A percentile compares a stretch with the other conserved stretches of the same genome.
Conservation (phyloP, 1,284 basidiomycete species). For the Microbotryum intermedium region DNA sequence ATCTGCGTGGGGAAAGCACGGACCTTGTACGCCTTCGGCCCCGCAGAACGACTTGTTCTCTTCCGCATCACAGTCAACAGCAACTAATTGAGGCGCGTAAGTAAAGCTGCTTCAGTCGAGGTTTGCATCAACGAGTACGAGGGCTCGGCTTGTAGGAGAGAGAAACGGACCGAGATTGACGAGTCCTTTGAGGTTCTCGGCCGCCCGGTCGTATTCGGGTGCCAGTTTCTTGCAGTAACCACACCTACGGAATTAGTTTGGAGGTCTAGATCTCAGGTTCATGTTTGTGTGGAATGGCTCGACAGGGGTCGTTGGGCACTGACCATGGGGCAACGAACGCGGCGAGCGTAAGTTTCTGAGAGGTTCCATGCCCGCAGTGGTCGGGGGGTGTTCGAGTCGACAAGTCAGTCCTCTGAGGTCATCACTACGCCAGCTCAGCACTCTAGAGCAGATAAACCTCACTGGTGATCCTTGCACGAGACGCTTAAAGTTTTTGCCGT, state of each 20-base stretch:
- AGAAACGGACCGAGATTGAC: slow-evolving; percentile 38
- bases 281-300: not conserved
- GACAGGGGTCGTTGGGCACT: not conserved
- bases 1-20: not conserved
- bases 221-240: slow-evolving; percentile 38
- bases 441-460: not conserved
- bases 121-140: not conserved
- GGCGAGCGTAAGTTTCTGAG: slow-evolving; percentile 39
- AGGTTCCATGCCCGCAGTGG: not conserved
- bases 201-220: slow-evolving; percentile 37
- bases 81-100: not conserved
- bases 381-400: too few relatives aligned
- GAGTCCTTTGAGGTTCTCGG: slow-evolving; percentile 39
- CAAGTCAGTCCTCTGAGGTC: not conserved
- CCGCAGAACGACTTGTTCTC: slow-evolving; percentile 38
- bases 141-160: not conserved
- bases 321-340: slow-evolving; percentile 42
- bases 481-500: slow-evolving; percentile 18
- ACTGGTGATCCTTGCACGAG: slow-evolving; percentile 10
- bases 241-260: slow-evolving; percentile 4
- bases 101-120: not conserved
- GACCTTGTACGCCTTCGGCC: slow-evolving; percentile 38
- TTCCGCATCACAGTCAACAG: slow-evolving; percentile 41
- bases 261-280: not conserved
- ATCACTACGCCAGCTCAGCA: too few relatives aligned